Conservation (phyloP, 768 basidiomycete genomes). For the Serendipita sp. region DNA sequence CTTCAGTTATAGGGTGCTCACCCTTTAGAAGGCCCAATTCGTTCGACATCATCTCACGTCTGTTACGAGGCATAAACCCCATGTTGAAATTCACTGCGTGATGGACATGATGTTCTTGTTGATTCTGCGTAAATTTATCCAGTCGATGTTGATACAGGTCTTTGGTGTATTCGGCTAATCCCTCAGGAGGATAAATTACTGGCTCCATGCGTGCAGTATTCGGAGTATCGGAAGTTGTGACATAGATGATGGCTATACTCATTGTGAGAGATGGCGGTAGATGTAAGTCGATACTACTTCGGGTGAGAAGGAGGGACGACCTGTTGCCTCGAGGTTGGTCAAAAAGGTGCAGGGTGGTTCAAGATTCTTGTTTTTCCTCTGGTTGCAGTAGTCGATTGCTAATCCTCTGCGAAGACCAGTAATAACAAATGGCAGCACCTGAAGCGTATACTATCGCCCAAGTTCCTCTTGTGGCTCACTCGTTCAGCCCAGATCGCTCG, state of each 20-base stretch:
- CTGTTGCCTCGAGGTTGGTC: background rate
- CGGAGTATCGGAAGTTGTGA: too few relatives aligned
- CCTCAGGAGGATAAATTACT: too few relatives aligned
- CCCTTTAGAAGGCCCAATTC: background rate
- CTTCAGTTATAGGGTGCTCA: background rate
- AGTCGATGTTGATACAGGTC: too few relatives aligned
- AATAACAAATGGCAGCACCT: constrained; percentile 41
- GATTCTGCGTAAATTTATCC: too few relatives aligned
- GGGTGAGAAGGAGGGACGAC: too few relatives aligned
- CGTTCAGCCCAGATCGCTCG: constrained; percentile 76
- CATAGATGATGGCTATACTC: too few relatives aligned
- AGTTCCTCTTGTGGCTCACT: constrained; percentile 72
- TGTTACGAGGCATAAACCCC: background rate
- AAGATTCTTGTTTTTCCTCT: background rate
- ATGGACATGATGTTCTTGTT: background rate
- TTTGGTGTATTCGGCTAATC: too few relatives aligned
- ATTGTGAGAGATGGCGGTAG: too few relatives aligned
- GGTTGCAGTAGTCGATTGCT: constrained; percentile 67
- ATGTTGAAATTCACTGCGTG: background rate
- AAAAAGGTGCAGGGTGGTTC: background rate
- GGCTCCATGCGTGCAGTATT: too few relatives aligned
- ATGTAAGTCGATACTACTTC: too few relatives aligned
- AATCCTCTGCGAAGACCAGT: constrained; percentile 41
- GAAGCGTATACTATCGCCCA: constrained; percentile 68
- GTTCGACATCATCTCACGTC: background rate